Base-by-base conservation (phyloP, 176 grass and related monocot genomes). In the Thinopyrum elongatum region DNA sequence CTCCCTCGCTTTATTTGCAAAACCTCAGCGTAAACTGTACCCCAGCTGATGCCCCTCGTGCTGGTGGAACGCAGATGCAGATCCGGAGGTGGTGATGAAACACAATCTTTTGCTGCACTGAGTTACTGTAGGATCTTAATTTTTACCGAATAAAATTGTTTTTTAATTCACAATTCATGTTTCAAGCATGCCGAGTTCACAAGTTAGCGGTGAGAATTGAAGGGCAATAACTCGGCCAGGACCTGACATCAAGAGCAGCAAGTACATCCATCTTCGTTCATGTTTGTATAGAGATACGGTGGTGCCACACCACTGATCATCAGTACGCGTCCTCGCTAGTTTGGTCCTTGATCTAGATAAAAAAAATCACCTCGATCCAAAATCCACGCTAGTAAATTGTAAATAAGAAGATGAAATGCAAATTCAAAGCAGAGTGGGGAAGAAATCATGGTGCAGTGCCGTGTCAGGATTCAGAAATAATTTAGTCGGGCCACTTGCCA, bases 401-500 rank as follows among this genome's bases (percentile, higher is more conserved):
- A 73, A 69, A 70, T 36, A 14, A 51, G 47, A 39, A 38, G 8
- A 59, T 3, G 30, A n/a, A 64, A 84, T 78, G 65, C 81, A 22
- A 69, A 88, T 83, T 88, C 63, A 70, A 83, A 74, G 30, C 69
- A 62, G 31, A 76, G 49, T n/a, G 25, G 10, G 13, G 53, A 21
- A 79, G 55, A 22, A 80, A 84, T 81, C 47, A 41, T 16, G 61
- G 77, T 70, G 34, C 55, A 86, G 47, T 19, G 27, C 10, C 22
- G 33, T 59, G 82, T 81, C 51, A 88, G 63, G 76, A 77, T 85
- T 23, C 53, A 53, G 51, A 55, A 62, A 62, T 83, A 77, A 60
- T 87, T 88, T 63, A 85, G 88, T 85, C 80, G 39, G 31, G 53
- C 77, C 85, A 85, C 77, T 81, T 81, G 81, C 47, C 51, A 36